These are phyloP conservation scores for Jaenimonas drosophilae DNA, from an alignment of 208 protist genomes.

Conservation along the genomic window DNA sequence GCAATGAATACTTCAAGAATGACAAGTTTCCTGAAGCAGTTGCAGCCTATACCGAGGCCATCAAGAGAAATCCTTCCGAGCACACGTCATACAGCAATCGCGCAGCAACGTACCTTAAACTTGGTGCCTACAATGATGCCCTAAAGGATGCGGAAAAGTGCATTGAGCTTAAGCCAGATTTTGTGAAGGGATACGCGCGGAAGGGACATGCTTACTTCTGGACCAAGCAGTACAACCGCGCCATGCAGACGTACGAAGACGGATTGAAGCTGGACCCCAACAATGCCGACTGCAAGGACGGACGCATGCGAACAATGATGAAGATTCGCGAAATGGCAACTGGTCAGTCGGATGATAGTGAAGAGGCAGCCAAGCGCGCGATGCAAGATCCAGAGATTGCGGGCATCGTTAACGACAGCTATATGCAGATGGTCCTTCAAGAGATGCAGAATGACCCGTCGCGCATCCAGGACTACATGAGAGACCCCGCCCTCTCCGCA, in stretches of 20 bases:
- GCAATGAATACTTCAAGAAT: slow-evolving; percentile 94
- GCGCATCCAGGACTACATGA: slow-evolving; percentile 89
- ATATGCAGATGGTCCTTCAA: slow-evolving; percentile 88
- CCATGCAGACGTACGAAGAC: slow-evolving; percentile 92
- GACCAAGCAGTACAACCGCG: slow-evolving; percentile 95
- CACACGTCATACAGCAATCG: slow-evolving; percentile 94
- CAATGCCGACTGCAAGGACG: slow-evolving; percentile 87
- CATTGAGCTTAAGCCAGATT: slow-evolving; percentile 91
- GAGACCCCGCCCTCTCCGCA: slow-evolving; percentile 75
- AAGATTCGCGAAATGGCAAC: slow-evolving; percentile 89
- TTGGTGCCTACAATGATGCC: slow-evolving; percentile 90
- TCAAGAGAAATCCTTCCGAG: slow-evolving; percentile 91
- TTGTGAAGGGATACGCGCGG: slow-evolving; percentile 89
- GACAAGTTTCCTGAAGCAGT: slow-evolving; percentile 94
- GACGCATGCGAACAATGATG: slow-evolving; percentile 76
- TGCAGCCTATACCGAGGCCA: slow-evolving; percentile 87
- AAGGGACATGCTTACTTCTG: slow-evolving; percentile 89
- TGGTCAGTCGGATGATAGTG: slow-evolving; percentile 67
- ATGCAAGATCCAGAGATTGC: slow-evolving; percentile 95
- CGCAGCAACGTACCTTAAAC: slow-evolving; percentile 94
- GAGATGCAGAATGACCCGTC: slow-evolving; percentile 89
- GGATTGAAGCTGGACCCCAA: slow-evolving; percentile 90
- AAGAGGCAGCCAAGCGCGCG: slow-evolving; percentile 84
- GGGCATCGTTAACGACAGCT: slow-evolving; percentile 86
- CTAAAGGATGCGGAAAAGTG: slow-evolving; percentile 95